Conservation (phyloP, 1,139 yeast species). For the Saccharomyces uvarum region DNA sequence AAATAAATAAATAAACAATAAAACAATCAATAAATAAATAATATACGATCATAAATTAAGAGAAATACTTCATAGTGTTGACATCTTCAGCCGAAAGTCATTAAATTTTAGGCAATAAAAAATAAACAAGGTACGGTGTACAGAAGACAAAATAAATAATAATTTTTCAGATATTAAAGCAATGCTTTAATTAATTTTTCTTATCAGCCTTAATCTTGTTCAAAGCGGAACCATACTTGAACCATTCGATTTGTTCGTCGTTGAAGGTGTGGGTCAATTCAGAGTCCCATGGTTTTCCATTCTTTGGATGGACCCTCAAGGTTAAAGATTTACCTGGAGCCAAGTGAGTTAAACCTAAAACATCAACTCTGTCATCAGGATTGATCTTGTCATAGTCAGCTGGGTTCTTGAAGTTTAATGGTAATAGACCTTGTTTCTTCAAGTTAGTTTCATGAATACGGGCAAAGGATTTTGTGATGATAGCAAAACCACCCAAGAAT, state of each 20-base stretch:
- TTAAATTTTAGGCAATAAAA: neutral
- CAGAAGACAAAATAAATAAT: neutral
- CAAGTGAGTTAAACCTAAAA: conserved; percentile 73
- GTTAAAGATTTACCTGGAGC: conserved; percentile 90
- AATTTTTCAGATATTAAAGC: neutral
- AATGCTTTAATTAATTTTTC: conserved; percentile 3
- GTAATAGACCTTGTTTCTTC: conserved; percentile 96
- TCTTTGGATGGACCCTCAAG: conserved; percentile 84
- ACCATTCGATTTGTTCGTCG: conserved; percentile 96
- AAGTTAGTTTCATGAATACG: conserved; percentile 93
- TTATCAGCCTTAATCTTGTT: conserved; percentile 75
- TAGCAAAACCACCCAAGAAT: conserved; percentile 96
- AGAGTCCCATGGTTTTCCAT: conserved; percentile 78
- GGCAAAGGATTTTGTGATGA: conserved; percentile 94
- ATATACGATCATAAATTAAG: neutral
- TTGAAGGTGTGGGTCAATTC: conserved; percentile 93
- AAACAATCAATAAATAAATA: conserved; percentile 1
- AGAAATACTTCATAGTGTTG: neutral
- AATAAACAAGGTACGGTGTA: neutral
- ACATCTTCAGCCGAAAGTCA: neutral
- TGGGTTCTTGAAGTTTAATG: conserved; percentile 83
- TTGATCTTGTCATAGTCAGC: conserved; percentile 92
- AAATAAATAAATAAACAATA: neutral
- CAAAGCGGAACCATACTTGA: conserved; percentile 97
- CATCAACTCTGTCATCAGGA: conserved; percentile 83